phyloP scores from a whole-genome alignment of 805 yeast genomes.

The Myxozyma sirexii region DNA sequence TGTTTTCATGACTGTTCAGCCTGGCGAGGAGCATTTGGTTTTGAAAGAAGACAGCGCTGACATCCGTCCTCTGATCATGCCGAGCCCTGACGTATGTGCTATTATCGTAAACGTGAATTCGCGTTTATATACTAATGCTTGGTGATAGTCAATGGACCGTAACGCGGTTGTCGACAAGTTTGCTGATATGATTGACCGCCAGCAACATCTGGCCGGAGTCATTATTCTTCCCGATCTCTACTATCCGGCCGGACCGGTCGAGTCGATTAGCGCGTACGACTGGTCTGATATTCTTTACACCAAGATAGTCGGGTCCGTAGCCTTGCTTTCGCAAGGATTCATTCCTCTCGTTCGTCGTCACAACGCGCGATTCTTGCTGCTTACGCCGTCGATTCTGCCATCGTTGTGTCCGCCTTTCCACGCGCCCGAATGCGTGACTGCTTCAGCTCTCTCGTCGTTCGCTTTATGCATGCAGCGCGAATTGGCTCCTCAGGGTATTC shows the following conservation, averaged over 20 bases:
- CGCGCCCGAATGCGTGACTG: conserved; percentile 61
- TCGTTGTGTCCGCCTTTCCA: conserved; percentile 62
- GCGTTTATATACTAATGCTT: neutral
- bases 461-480: conserved; percentile 49
- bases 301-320: conserved; percentile 53
- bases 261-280: conserved; percentile 53
- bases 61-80: conserved; percentile 63
- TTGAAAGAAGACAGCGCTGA: conserved; percentile 63
- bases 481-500: conserved; percentile 48
- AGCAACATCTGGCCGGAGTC: conserved; percentile 62
- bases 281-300: conserved; percentile 55
- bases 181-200: conserved; percentile 34
- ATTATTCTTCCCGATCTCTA: conserved; percentile 69
- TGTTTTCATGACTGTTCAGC: conserved; percentile 71
- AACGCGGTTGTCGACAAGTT: conserved; percentile 30
- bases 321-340: conserved; percentile 58
- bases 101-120: neutral
- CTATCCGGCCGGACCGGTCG: conserved; percentile 70
- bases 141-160: conserved; percentile 22
- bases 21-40: conserved; percentile 57
- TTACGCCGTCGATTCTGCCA: conserved; percentile 61
- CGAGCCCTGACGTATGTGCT: conserved; percentile 26
- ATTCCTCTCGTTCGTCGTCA: conserved; percentile 57
- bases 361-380: conserved; percentile 52
- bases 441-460: conserved; percentile 48